phyloP scores from a whole-genome alignment of 2,329 filamentous ascomycete genomes.

The Alternaria postmessia region DNA sequence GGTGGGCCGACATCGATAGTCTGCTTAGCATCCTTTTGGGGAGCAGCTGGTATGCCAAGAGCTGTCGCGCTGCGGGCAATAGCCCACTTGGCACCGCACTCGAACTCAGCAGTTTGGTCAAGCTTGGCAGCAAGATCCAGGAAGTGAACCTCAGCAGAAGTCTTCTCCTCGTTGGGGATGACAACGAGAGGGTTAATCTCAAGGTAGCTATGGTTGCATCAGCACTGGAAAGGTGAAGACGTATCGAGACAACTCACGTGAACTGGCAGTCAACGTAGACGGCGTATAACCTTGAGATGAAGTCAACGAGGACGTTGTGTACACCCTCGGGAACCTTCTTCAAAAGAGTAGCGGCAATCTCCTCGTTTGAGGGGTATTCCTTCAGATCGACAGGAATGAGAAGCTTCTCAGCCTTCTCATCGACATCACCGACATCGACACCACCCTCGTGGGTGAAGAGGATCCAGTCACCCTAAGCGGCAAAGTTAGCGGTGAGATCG shows the following conservation, averaged over 20 bases:
- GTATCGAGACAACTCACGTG: slow-evolving; percentile 61
- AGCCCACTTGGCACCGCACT: slow-evolving; percentile 99
- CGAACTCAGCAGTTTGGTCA: slow-evolving; percentile 98
- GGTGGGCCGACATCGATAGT: slow-evolving; percentile 95
- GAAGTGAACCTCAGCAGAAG: slow-evolving; percentile 95
- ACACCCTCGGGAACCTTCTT: slow-evolving; percentile 94
- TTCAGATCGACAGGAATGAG: slow-evolving; percentile 94
- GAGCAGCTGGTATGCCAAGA: slow-evolving; percentile 77
- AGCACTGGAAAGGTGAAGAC: slow-evolving; percentile 18
- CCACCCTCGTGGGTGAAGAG: slow-evolving; percentile 99
- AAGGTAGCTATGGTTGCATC: slow-evolving; percentile 69
- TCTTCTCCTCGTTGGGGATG: slow-evolving; percentile 91
- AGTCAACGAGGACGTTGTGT: slow-evolving; percentile 98
- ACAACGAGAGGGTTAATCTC: slow-evolving; percentile 99
- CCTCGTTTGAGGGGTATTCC: slow-evolving; percentile 94
- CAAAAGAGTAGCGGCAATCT: slow-evolving; percentile 84
- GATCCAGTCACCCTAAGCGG: slow-evolving; percentile 91
- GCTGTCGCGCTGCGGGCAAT: slow-evolving; percentile 90
- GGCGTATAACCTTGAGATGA: slow-evolving; percentile 97
- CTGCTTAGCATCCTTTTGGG: slow-evolving; percentile 73
- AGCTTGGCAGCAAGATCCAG: slow-evolving; percentile 98
- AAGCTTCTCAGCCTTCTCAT: slow-evolving; percentile 98
- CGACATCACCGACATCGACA: slow-evolving; percentile 99
- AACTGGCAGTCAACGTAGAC: slow-evolving; percentile 99
- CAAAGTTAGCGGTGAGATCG: slow-evolving; percentile 42